Evolutionary conservation across 1,284 basidiomycete species (phyloP), one percentile per base, ranked within the genome.

Genomic region (Tilletia walkeri): DNA sequence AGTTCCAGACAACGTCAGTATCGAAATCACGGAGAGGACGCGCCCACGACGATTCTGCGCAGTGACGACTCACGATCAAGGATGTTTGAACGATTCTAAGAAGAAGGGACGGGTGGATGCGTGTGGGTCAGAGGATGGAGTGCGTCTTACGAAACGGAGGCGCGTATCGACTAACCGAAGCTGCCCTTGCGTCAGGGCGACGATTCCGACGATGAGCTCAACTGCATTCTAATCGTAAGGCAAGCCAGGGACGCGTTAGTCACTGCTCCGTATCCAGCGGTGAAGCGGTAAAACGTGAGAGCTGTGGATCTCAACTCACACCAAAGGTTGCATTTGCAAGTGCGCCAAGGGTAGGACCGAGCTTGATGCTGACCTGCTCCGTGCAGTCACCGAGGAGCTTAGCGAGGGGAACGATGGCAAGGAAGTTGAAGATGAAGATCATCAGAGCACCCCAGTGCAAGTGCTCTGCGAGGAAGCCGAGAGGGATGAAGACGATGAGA

Each of bases 171-270:
- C 66, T n/a, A 24, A 30, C 14, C 81, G 72, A 50, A 82, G 72
- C 72, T 82, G 79, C 24, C 71, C 71, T 65, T 74, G 73, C 16
- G 90, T 80, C 30, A 95, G 86, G 5, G 94, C 94, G 56, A 91
- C 91, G 73, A 96, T 86, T 30, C 79, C 82, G 16, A 83, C 82
- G 67, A 83, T 83, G 54, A 83, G 75, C 69, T 83, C 82, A 69
- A 83, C 82, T 5, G 82, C 82, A 65, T 83, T 83, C 41, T 45
- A 14, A 45, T 45, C 14, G 9, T 9, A 7, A 45, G 41, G 14
- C 38, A 79, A 80, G 53, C 82, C 81, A 20, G 45, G 38, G 30
- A 53, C 6, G 20, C 6, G 7, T 18, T 4, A 53, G 6, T 12
- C 18, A 18, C 5, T 36, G 24, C 2, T n/a, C 56, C 30, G 20